Evolutionary conservation across 2,329 filamentous ascomycete genomes (phyloP).

Genomic region (Ciborinia camelliae): DNA sequence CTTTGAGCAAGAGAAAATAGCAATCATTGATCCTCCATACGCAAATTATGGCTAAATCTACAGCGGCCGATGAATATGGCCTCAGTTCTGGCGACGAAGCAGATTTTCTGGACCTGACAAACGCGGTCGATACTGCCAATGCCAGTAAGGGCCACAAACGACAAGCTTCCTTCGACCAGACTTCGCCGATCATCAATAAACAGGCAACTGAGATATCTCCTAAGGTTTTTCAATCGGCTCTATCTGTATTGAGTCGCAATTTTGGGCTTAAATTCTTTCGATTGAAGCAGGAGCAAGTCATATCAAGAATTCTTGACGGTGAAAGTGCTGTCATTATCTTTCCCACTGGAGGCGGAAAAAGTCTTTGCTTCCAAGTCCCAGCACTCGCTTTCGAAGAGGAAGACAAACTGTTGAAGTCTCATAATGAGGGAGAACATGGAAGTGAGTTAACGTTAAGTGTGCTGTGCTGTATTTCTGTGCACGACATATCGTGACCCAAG

Average conservation of each 20-base stretch:
- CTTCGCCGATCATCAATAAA: conserved; percentile 15
- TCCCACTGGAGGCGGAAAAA: conserved; percentile 44
- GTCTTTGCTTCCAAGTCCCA: conserved; percentile 44
- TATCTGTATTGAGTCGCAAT: conserved; percentile 39
- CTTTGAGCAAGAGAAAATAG: neutral
- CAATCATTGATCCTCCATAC: neutral
- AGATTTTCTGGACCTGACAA: conserved; percentile 21
- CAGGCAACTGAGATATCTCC: neutral
- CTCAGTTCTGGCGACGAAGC: conserved; percentile 26
- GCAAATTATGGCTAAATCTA: neutral
- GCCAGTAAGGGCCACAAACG: conserved; percentile 14
- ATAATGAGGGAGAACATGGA: conserved; percentile 37
- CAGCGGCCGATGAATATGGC: conserved; percentile 23
- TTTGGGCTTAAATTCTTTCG: conserved; percentile 45
- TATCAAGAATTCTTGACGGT: conserved; percentile 43
- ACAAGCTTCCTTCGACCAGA: conserved; percentile 13
- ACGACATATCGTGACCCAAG: neutral
- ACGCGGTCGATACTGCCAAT: conserved; percentile 2
- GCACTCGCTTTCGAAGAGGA: conserved; percentile 44
- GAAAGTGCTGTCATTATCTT: conserved; percentile 44
- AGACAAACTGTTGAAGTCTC: conserved; percentile 36
- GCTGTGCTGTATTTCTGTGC: neutral
- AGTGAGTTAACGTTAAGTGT: conserved; percentile 23
- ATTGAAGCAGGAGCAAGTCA: conserved; percentile 46
- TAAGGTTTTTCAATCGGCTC: conserved; percentile 27